Base-by-base conservation (phyloP, 1,284 basidiomycete genomes). In the Marasmius oreades region DNA sequence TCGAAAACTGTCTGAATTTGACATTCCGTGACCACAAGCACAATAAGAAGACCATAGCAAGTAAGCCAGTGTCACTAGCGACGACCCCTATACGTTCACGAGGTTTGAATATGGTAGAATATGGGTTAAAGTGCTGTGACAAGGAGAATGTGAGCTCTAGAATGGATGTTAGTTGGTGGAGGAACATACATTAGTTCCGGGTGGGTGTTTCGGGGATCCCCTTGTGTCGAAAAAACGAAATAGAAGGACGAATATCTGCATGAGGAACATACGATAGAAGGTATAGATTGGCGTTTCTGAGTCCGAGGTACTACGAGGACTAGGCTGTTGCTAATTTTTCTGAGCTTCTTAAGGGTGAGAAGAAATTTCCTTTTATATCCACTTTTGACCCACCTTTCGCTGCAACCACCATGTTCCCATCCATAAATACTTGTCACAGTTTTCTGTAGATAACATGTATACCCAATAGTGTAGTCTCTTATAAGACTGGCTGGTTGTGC, bases 201-300 rank as follows among this genome's bases (percentile, higher is more conserved):
- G 67, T 44, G 88, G 88, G 73, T 90, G 90, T 70, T 77, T 79
- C 18, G 76, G 78, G 64, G 85, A 86, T 12, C 90, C 90, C 61
- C 81, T 72, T 93, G 92, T 48, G 73, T 74, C 59, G 85, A 67
- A n/a, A 95, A 78, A 74, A 94, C 94, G 58, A 81, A 74, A 64
- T 88, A 89, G 86, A 88, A 92, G n/a, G 28, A 88, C 89, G 47
- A 59, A 34, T n/a, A 45, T 60, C 52, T 90, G 80, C 80, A 91
- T 90, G 31, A 86, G 67, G 46, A 91, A 60, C 72, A 92, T 78
- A 63, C 85, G 80, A 57, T 69, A 64, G 46, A 92, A 74, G 34
- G 85, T 86, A 71, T 83, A 88, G 12, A 92, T 67, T 0, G 92
- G 92, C 10, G 90, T 88, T 14, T 90, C 90, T n/a, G n/a, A n/a